phyloP scores from a whole-genome alignment of 2,329 filamentous ascomycete genomes.

The Neophaeococcomyces aloes region DNA sequence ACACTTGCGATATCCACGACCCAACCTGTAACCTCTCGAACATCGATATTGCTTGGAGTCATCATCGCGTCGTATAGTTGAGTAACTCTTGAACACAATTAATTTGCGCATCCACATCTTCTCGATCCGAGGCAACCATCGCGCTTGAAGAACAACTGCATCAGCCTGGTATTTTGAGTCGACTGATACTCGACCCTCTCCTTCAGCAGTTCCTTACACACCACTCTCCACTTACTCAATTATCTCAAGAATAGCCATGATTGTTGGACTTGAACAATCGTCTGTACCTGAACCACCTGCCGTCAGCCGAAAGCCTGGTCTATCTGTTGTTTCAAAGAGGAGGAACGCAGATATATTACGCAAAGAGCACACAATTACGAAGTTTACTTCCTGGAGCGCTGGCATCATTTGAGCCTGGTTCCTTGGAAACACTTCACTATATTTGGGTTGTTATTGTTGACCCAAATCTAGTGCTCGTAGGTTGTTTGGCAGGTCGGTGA shows the following conservation, averaged over 20 bases:
- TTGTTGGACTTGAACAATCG: constrained; percentile 3
- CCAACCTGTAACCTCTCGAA: neutral
- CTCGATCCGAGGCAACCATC: too few species aligned
- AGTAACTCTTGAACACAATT: too few species aligned
- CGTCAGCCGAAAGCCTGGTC: constrained; percentile 3
- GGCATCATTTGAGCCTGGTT: neutral
- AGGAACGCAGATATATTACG: neutral
- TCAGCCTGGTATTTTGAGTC: constrained; percentile 4
- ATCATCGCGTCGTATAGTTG: neutral
- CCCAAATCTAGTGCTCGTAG: constrained; percentile 2
- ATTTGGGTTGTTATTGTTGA: neutral
- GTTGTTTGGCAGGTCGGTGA: constrained; percentile 8
- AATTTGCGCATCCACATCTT: too few species aligned
- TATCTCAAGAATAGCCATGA: constrained; percentile 3
- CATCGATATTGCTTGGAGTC: neutral
- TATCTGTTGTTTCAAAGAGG: too few species aligned
- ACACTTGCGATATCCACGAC: neutral
- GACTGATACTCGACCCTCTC: neutral
- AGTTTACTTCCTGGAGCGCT: neutral
- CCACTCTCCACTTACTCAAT: constrained; percentile 4
- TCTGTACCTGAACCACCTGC: constrained; percentile 7
- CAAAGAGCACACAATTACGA: constrained; percentile 2
- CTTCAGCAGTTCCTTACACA: neutral
- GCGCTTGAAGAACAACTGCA: neutral
- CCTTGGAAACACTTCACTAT: neutral